phyloP scores from a whole-genome alignment of 192 early-diverging fungal species.

The Linnemannia schmuckeri region DNA sequence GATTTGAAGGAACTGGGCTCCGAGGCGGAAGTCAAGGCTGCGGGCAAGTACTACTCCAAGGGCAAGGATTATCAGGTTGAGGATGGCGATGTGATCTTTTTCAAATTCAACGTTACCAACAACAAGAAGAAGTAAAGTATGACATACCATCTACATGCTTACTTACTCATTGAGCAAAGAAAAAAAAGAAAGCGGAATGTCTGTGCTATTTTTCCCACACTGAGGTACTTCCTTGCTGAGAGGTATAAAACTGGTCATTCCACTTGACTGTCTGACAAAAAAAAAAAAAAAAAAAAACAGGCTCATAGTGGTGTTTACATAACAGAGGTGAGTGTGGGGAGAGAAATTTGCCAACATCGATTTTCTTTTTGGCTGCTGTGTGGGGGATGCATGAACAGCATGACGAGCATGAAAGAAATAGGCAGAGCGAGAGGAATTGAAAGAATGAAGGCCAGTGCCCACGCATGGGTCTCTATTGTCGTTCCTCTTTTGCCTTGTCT shows the following conservation, averaged over 20 bases:
- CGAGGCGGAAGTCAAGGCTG: slow-evolving; percentile 79
- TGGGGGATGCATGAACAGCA: not conserved
- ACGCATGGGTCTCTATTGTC: too few species aligned
- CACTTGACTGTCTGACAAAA: too few species aligned
- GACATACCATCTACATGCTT: too few species aligned
- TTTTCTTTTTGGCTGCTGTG: not conserved
- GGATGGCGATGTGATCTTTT: slow-evolving; percentile 71
- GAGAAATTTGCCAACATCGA: not conserved
- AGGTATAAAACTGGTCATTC: not conserved
- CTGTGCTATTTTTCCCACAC: not conserved
- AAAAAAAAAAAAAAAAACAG: too few species aligned
- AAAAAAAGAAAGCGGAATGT: not conserved
- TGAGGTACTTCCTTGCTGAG: not conserved
- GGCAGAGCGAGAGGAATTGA: too few species aligned
- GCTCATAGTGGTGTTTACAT: too few species aligned
- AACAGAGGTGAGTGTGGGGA: not conserved
- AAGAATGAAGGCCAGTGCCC: too few species aligned
- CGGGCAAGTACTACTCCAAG: slow-evolving; percentile 79
- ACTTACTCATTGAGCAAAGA: not conserved
- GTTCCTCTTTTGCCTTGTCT: too few species aligned
- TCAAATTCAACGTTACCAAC: slow-evolving; percentile 63
- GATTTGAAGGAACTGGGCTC: slow-evolving; percentile 72
- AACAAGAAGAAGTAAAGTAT: slow-evolving; percentile 54
- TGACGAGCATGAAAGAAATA: not conserved
- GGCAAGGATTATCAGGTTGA: slow-evolving; percentile 81